These are phyloP conservation scores for Leishmania major DNA, from an alignment of 208 protist genomes.

Conservation along the genomic window DNA sequence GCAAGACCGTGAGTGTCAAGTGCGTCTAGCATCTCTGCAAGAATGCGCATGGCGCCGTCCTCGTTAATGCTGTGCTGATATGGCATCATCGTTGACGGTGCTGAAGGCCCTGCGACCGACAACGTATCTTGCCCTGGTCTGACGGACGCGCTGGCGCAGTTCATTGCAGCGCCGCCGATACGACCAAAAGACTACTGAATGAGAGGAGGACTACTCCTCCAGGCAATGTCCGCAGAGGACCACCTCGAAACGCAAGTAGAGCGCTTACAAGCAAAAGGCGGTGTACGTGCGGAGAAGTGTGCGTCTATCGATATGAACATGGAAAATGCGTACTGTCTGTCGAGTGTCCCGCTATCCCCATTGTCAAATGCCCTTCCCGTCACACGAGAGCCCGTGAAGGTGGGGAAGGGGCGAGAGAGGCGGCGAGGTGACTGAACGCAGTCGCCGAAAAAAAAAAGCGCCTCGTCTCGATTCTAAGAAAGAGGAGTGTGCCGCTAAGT, in stretches of 20 bases:
- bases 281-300: not conserved
- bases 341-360: not conserved
- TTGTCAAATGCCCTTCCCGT: not conserved
- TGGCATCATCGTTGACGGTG: not conserved
- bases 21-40: conserved; percentile 30
- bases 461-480: not conserved
- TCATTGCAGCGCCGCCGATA: conserved; percentile 19
- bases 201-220: not conserved
- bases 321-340: not conserved
- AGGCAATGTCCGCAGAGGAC: not conserved
- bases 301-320: not conserved
- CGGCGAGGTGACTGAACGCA: not conserved
- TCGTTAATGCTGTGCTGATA: conserved; percentile 9
- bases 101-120: not conserved
- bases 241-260: not conserved
- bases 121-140: no score
- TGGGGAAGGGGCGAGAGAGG: not conserved
- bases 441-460: not conserved
- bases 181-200: not conserved
- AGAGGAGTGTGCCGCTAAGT: not conserved
- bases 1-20: conserved; percentile 3
- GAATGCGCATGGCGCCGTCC: conserved; percentile 11
- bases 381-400: not conserved
- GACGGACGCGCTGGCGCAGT: not conserved
- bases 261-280: no score